phyloP scores from a whole-genome alignment of 768 basidiomycete genomes.

The Leccinum broughii region DNA sequence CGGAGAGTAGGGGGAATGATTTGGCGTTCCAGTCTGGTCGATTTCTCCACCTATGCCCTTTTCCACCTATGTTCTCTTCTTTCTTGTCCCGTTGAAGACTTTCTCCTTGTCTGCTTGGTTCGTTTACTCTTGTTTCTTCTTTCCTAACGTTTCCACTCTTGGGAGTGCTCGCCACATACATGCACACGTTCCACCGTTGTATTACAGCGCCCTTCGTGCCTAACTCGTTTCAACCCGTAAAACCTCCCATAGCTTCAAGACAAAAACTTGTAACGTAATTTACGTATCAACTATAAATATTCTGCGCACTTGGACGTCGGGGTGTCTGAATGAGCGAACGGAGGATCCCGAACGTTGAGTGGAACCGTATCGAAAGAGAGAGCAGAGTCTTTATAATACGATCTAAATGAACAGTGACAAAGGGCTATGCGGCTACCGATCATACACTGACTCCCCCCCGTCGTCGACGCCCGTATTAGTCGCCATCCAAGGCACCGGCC shows the following conservation, averaged over 20 bases:
- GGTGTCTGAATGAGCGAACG: not conserved
- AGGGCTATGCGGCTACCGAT: conserved; percentile 8
- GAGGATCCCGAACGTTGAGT: not conserved
- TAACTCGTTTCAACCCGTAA: not conserved
- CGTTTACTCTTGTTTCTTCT: conserved; percentile 11
- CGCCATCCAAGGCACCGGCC: conserved; percentile 15
- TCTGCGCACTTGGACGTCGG: conserved; percentile 7
- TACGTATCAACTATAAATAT: conserved; percentile 37
- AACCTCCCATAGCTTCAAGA: conserved; percentile 14
- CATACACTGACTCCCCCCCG: conserved; percentile 10
- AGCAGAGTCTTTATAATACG: not conserved
- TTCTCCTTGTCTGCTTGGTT: conserved; percentile 22
- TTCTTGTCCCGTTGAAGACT: conserved; percentile 11
- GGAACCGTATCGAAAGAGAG: not conserved
- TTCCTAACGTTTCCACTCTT: not conserved
- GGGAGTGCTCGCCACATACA: conserved; percentile 1
- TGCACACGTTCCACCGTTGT: conserved; percentile 15
- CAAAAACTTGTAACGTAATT: conserved; percentile 32
- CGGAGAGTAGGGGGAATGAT: conserved; percentile 11
- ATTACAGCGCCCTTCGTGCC: conserved; percentile 14
- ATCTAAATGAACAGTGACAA: not conserved
- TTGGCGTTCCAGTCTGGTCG: conserved; percentile 1
- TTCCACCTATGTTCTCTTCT: not conserved
- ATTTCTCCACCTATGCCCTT: not conserved
- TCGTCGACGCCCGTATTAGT: conserved; percentile 2